Percentiles rank a stretch among this genome's conserved stretches.
Evolutionary conservation across 2,329 filamentous ascomycete species (phyloP).

Genomic region (Coniochaeta pulveracea): DNA sequence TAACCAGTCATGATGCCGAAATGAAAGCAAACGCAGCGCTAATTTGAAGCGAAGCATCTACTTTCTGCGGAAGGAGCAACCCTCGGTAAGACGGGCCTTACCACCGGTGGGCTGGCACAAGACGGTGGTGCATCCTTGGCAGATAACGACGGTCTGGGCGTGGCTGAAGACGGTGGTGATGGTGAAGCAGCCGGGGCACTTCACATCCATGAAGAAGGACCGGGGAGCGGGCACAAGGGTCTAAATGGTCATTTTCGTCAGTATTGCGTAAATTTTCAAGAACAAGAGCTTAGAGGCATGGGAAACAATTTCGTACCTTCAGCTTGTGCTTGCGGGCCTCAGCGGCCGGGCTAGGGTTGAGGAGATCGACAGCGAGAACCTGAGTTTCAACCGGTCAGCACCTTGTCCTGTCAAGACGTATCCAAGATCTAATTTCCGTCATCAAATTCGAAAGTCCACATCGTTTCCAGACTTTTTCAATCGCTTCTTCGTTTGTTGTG

Average conservation of each 20-base stretch:
- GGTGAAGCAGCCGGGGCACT: slow-evolving; percentile 99
- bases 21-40: slow-evolving; percentile 27
- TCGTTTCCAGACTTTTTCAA: neutral
- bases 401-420: slow-evolving; percentile 10
- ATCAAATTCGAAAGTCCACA: neutral
- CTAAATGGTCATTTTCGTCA: slow-evolving; percentile 28
- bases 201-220: slow-evolving; percentile 99
- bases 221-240: slow-evolving; percentile 90
- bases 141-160: slow-evolving; percentile 99
- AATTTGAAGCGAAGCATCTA: slow-evolving; percentile 56
- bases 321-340: slow-evolving; percentile 99
- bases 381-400: slow-evolving; percentile 42
- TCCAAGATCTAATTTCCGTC: too few species aligned
- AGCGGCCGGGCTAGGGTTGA: slow-evolving; percentile 95
- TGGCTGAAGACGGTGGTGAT: slow-evolving; percentile 99
- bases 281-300: neutral
- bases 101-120: slow-evolving; percentile 99
- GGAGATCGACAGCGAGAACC: slow-evolving; percentile 99
- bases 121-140: slow-evolving; percentile 98
- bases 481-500: too few species aligned
- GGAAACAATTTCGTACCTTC: slow-evolving; percentile 58
- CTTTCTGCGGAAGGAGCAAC: slow-evolving; percentile 99
- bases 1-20: slow-evolving; percentile 36
- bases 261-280: neutral
- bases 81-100: slow-evolving; percentile 97